Evolutionary conservation across 768 basidiomycete species (phyloP).

Genomic region (Tricholomella constricta): DNA sequence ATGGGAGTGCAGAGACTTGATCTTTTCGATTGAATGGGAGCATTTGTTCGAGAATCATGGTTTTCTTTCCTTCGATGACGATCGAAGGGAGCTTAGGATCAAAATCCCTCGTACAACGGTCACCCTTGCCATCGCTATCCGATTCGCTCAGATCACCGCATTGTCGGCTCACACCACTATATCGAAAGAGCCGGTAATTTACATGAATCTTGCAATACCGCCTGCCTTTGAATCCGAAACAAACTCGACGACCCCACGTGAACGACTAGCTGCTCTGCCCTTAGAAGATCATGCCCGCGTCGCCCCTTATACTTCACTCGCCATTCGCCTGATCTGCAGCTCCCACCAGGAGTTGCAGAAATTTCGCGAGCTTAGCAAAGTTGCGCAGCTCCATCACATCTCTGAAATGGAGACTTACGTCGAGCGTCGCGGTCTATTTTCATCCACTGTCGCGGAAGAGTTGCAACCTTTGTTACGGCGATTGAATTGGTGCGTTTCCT

Average conservation of each 20-base stretch:
- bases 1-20: slow-evolving; percentile 60
- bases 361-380: slow-evolving; percentile 41
- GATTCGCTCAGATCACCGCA: slow-evolving; percentile 44
- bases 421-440: slow-evolving; percentile 48
- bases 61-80: slow-evolving; percentile 39
- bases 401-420: slow-evolving; percentile 38
- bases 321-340: slow-evolving; percentile 51
- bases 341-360: slow-evolving; percentile 30
- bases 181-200: slow-evolving; percentile 35
- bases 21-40: slow-evolving; percentile 64
- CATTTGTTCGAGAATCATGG: slow-evolving; percentile 24
- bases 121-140: slow-evolving; percentile 42
- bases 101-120: slow-evolving; percentile 22
- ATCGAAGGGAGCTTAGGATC: slow-evolving; percentile 51
- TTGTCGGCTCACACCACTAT: slow-evolving; percentile 37
- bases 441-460: slow-evolving; percentile 28
- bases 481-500: slow-evolving; percentile 55
- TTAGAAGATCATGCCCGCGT: slow-evolving; percentile 43
- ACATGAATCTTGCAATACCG: slow-evolving; percentile 43
- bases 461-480: slow-evolving; percentile 34
- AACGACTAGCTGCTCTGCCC: slow-evolving; percentile 41
- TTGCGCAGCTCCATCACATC: slow-evolving; percentile 40
- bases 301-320: slow-evolving; percentile 53
- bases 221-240: slow-evolving; percentile 37
- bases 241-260: slow-evolving; percentile 23